These are phyloP conservation scores for Diplodia corticola DNA, from an alignment of 2,329 filamentous ascomycete genomes.

Conservation along the genomic window DNA sequence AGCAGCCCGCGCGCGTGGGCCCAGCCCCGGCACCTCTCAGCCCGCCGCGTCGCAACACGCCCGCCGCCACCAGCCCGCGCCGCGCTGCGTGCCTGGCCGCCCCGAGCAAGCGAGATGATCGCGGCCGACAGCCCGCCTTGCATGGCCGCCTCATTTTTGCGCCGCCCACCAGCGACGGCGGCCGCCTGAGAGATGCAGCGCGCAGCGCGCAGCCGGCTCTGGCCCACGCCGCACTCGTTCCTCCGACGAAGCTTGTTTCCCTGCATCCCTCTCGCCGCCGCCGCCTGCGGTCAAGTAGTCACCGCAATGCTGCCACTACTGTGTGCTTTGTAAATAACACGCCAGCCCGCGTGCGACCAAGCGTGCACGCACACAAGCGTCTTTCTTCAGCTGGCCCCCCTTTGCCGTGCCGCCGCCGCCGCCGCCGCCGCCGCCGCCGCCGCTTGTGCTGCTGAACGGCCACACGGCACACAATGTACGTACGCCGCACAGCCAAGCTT, in stretches of 20 bases:
- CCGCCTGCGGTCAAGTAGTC: background rate
- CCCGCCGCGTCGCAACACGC: background rate
- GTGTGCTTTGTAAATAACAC: background rate
- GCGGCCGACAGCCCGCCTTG: conserved; percentile 16
- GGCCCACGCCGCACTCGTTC: conserved; percentile 5
- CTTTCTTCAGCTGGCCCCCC: background rate
- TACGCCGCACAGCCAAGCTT: background rate
- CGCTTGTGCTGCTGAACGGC: background rate
- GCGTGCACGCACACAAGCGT: background rate
- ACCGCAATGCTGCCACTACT: background rate
- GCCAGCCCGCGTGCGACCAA: conserved; percentile 9
- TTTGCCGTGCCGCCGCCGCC: background rate
- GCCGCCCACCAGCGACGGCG: background rate
- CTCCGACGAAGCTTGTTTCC: conserved; percentile 4
- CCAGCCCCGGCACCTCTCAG: background rate
- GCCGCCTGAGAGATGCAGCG: background rate
- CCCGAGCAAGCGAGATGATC: conserved; percentile 13
- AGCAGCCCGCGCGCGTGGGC: background rate
- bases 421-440: too few relatives aligned
- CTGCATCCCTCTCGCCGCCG: background rate
- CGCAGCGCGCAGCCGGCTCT: too few relatives aligned
- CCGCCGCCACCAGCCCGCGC: background rate
- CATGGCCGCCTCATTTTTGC: conserved; percentile 21
- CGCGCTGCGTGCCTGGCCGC: conserved; percentile 15
- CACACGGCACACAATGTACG: background rate